Conservation (phyloP, 768 basidiomycete genomes). For the Thelephora ganbajun region DNA sequence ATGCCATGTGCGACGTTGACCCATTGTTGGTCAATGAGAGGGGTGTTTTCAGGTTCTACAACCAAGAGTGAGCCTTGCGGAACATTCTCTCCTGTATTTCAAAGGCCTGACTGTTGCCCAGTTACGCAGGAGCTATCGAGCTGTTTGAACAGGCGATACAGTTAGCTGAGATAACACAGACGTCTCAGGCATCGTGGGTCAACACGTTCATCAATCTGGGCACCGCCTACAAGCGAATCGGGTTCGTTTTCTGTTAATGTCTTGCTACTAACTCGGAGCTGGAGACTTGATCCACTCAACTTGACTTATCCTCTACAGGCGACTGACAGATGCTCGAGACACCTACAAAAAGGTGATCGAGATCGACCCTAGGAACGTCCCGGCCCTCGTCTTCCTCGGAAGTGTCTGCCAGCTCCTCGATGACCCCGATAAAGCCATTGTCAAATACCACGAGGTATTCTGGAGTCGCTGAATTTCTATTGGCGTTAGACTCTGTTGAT, state of each 20-base stretch:
- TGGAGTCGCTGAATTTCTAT: not conserved
- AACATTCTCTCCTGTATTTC: slow-evolving; percentile 1
- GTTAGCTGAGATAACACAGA: slow-evolving; percentile 76
- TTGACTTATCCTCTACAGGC: slow-evolving; percentile 13
- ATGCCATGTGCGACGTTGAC: slow-evolving; percentile 73
- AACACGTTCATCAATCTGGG: slow-evolving; percentile 89
- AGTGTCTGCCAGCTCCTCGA: slow-evolving; percentile 71
- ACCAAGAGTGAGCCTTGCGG: slow-evolving; percentile 47
- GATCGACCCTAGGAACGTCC: slow-evolving; percentile 72
- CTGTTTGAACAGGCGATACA: slow-evolving; percentile 66
- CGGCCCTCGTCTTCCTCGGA: slow-evolving; percentile 81
- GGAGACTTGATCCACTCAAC: slow-evolving; percentile 8
- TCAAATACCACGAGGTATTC: slow-evolving; percentile 87
- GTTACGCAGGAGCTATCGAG: slow-evolving; percentile 56
- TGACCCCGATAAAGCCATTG: slow-evolving; percentile 66
- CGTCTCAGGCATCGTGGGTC: slow-evolving; percentile 74
- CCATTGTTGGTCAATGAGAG: slow-evolving; percentile 86
- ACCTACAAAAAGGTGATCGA: slow-evolving; percentile 73
- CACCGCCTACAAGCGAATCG: slow-evolving; percentile 71
- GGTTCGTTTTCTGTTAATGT: slow-evolving; percentile 30
- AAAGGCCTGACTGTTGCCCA: slow-evolving; percentile 16
- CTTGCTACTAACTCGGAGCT: slow-evolving; percentile 19
- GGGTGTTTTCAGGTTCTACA: slow-evolving; percentile 86
- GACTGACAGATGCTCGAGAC: slow-evolving; percentile 45
- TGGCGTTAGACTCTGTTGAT: not conserved